phyloP scores from a whole-genome alignment of 495 filamentous ascomycete species.

The Aspergillus affinis region DNA sequence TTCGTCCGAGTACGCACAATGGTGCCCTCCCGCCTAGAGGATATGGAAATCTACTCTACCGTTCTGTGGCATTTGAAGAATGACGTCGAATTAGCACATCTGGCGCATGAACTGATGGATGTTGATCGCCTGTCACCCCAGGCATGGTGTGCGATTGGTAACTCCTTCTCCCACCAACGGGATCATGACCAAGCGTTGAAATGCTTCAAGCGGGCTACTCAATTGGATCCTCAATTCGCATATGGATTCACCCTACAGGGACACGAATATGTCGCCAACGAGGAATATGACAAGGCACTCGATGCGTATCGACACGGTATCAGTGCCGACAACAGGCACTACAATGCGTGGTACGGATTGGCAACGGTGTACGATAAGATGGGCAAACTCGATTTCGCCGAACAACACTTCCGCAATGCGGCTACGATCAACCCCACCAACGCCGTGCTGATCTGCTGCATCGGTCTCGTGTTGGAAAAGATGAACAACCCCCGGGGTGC shows the following conservation, averaged over 20 bases:
- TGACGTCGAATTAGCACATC: slow-evolving; percentile 85
- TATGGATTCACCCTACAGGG: slow-evolving; percentile 96
- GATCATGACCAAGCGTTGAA: slow-evolving; percentile 93
- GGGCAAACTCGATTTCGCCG: slow-evolving; percentile 86
- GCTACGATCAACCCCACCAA: slow-evolving; percentile 88
- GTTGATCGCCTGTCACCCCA: slow-evolving; percentile 83
- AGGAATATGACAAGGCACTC: slow-evolving; percentile 94
- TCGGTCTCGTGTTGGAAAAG: slow-evolving; percentile 85
- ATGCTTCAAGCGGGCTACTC: slow-evolving; percentile 93
- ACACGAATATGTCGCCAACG: slow-evolving; percentile 93
- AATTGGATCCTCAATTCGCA: slow-evolving; percentile 84
- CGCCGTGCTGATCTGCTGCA: slow-evolving; percentile 83
- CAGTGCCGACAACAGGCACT: slow-evolving; percentile 81
- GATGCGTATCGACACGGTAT: slow-evolving; percentile 80
- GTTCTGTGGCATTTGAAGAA: slow-evolving; percentile 95
- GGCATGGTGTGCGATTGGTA: slow-evolving; percentile 93
- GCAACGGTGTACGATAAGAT: slow-evolving; percentile 91
- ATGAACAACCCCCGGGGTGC: slow-evolving; percentile 76
- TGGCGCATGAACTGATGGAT: slow-evolving; percentile 87
- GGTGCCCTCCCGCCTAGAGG: slow-evolving; percentile 75
- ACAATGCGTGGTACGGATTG: slow-evolving; percentile 96
- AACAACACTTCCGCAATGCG: slow-evolving; percentile 86
- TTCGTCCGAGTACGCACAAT: slow-evolving; percentile 74
- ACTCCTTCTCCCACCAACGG: slow-evolving; percentile 90
- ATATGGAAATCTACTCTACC: slow-evolving; percentile 97